Base-by-base conservation (phyloP, 2,329 filamentous ascomycete genomes). In the Escovopsis sp. region DNA sequence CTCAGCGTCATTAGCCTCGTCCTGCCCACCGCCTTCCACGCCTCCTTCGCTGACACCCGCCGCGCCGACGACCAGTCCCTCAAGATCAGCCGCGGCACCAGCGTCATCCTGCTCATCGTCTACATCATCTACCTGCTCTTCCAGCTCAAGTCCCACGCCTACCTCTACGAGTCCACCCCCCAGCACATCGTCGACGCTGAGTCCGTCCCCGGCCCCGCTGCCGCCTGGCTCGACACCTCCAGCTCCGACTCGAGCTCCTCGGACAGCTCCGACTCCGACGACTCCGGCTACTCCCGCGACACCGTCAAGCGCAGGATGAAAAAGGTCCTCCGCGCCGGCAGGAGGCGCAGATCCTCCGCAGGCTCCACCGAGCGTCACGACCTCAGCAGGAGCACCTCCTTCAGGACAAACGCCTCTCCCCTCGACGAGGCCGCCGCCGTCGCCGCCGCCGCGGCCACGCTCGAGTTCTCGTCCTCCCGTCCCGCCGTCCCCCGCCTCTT, bases 181-280 rank as follows among this genome's bases (percentile, higher is more conserved):
- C 87, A 94, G 63, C 81, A 88, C 52, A 82, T 93, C 46, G 91
- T 95, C 48, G 88, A 95, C 51, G 86, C 91, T 53, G 88, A 94
- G 58, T 80, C 85, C 0, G 82, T 85, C 38, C 88, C 88, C 19
- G 88, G 88, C 49, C 80, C 91, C 1, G 73, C 88, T 11, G 82
- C 83, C 15, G 82, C 83, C 30, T 85, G 89, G 62, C 73, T 94
- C 54, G 83, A 91, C 49, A 77, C 78, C 0, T 84, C 80, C 3
- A 72, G 67, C 50, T 73, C 69, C 2, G 69, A 74, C 28, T 64
- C 65, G 41, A 68, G 65, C 44, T 71, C 72, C 11, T 77, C 73
- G 0, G 79, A 74, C 1, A 77, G 77, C 6, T 77, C 76, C 12
- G 83, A 88, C 50, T 84, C 81, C 0, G 82, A 84, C 46, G 71